Evolutionary conservation across 2,329 filamentous ascomycete genomes (phyloP), one percentile per base, ranked within the genome.

Genomic region (Colletotrichum echinochloae): DNA sequence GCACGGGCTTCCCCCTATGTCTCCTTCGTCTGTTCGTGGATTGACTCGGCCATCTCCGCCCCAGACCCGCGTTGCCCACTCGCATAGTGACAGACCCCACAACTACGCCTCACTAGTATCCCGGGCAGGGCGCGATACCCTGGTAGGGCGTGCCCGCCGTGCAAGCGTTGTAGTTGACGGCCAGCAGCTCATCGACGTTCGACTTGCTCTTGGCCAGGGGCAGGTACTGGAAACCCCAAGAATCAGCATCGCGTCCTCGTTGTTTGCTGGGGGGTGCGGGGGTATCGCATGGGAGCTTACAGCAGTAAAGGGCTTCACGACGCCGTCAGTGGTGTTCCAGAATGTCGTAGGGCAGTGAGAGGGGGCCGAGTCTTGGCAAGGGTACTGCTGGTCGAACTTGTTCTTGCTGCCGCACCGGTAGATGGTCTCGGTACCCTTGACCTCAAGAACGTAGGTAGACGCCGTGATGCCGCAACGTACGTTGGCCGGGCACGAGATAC

Each of bases 391-490:
- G 26, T 51, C 48, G 23, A 18, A 51, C 26, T 28, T 51, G 48
- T 30, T 20, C 26, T 30, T 51, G 48, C 48, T 51, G 48, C 48
- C 48, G 48, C 48, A 51, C 26, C 48, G 26, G 14, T 51, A 51
- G 26, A 51, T 28, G 26, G 26, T 30, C 48, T 51, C 48, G 16
- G 48, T 51, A 3, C 48, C 48, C 1, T 51, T 51, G 14, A 51
- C 16, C 48, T 51, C 48, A 14, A 51, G 48, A 8, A 51, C 48
- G 48, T 51, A 51, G 26, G 48, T 2, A 18, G 48, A 51, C 14
- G 48, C 48, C 48, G 48, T 51, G 14, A 51, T 18, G 16, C 48
- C 48, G 48, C 48, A 51, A 51, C 48, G 48, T 16, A 51, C 48
- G 26, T 51, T 51, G 26, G 48, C 48, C 14, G 48, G 48, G 48